Base-by-base conservation (phyloP, 139 green algal species). In the Volvox africanus region DNA sequence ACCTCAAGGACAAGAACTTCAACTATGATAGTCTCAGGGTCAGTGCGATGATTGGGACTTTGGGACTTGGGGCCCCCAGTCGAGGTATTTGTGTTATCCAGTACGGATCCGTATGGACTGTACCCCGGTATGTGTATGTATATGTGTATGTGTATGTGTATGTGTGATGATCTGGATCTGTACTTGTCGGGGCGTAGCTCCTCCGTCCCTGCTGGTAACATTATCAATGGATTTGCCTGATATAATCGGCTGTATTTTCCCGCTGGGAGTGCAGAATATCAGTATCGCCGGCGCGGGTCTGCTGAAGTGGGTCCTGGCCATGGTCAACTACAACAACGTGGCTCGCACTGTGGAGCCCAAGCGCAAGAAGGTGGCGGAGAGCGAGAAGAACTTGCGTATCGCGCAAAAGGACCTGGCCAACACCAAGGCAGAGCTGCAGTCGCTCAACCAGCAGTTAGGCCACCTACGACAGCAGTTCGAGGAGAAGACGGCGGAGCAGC, bases 311-410 rank as follows among this genome's bases (percentile, higher is more conserved):
- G 97, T 98, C 37, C 94, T 96, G 76, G 97, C 97, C 79, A 98
- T 98, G 97, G 95, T 98, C 55, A 97, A 98, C 91, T 98, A 98
- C 95, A 95, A 97, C 94, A 95, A 94, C 79, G 94, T 98, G 78
- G 96, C 97, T 14, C 94, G 93, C 32, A 96, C 91, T 11, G 97
- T 98, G 32, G 95, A 97, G 79, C 97, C 97, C 65, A 98, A 98
- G 94, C 95, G 97, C 81, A 96, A 96, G 91, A 96, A 96, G 92
- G 97, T 98, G 35, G 95, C 95, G 30, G 94, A 97, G 32, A 93
- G 95, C 19, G 97, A 98, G 92, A 97, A 97, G 92, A 96, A 95
- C 85, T 92, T 98, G 87, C 91, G 96, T n/a, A 90, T 94, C 19
- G 96, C 97, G 18, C 91, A 94, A 86, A 97, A 96, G 78, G 97